Base-by-base conservation (phyloP, 2,329 filamentous ascomycete genomes). In the Sarocladium oryzae region DNA sequence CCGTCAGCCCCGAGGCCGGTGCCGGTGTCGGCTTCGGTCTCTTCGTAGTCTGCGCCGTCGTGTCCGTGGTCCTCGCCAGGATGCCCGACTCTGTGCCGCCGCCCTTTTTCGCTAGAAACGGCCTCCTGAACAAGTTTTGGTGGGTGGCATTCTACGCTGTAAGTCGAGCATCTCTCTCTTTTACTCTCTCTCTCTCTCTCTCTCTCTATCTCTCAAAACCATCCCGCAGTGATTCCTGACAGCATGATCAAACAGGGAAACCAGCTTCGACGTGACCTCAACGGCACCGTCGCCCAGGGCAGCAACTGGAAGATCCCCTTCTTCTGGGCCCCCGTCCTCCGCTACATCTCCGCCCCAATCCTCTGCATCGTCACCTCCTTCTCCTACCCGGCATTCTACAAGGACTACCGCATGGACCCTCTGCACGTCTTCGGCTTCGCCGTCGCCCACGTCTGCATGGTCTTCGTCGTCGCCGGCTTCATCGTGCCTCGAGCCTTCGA, bases 121-220 rank as follows among this genome's bases (percentile, higher is more conserved):
- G 54, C 0, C 55, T 71, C 10, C 43, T 70, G 0, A 62, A 62
- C 38, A 68, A 66, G 4, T 70, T 78, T 51, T 81, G 75, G 72
- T 79, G 72, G 49, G 56, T 77, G 32, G 61, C 63, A 0, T 77
- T 77, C 52, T 80, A 79, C 60, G 78, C 76, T 2, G 74, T 40
- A 40, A 20, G 36, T 36, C 16, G 11, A 40, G 20, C 36, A 40
- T 4, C 36, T n/a, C n/a, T n/a, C n/a, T n/a, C n/a, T n/a, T n/a
- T n/a, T n/a, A n/a, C n/a, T n/a, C n/a, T n/a, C n/a, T n/a, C n/a
- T n/a, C n/a, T n/a, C n/a, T n/a, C n/a, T n/a, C n/a, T n/a, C n/a
- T n/a, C n/a, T n/a, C n/a, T n/a, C n/a, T n/a, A n/a, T n/a, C n/a
- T n/a, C n/a, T n/a, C n/a, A n/a, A n/a, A n/a, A n/a, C n/a, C n/a